Base-by-base conservation (phyloP, 345 rosid species). In the Trapa incisa region DNA sequence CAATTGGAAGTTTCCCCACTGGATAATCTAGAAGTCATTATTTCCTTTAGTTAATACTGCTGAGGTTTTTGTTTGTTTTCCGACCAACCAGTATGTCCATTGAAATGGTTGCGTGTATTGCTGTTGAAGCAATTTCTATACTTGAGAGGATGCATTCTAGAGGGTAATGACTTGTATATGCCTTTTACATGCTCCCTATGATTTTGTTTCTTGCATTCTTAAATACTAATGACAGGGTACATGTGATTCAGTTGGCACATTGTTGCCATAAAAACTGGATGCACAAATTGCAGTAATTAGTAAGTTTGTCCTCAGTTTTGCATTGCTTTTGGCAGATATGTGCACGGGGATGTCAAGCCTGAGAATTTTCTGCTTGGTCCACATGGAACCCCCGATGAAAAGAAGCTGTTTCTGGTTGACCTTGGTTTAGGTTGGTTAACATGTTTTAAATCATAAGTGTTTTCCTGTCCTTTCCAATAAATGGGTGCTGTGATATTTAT, bases 271-370 rank as follows among this genome's bases (percentile, higher is more conserved):
- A 22, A 54, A 57, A 32, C 12, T 29, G 63, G 37, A 7, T 8
- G 63, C 38, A 58, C 9, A 17, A 22, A 35, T 11, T 58, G 63
- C 13, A 9, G 63, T 35, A 10, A 33, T 35, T 13, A 32, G 29
- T 8, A 11, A 35, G 37, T 61, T 61, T 61, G 71, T 70, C 66
- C 48, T 37, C 33, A 36, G 77, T 67, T 71, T 45, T 35, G 35
- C 63, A 8, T 58, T 58, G 63, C 53, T 47, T 68, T 53, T 65
- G 65, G 77, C 85, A 94, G 99, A 78, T 94, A 84, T 78, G 96
- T 88, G 66, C 99, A 94, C 65, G 99, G 99, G 56, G 99, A 94
- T 84, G 95, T 94, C 14, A 94, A 94, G 71, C 99, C 99, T 35
- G 97, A 91, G 83, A 94, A 94, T 73, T 91, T 94, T 71, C 81